Base-by-base conservation (phyloP, 495 filamentous ascomycete genomes). In the Umbilicaria muhlenbergii region DNA sequence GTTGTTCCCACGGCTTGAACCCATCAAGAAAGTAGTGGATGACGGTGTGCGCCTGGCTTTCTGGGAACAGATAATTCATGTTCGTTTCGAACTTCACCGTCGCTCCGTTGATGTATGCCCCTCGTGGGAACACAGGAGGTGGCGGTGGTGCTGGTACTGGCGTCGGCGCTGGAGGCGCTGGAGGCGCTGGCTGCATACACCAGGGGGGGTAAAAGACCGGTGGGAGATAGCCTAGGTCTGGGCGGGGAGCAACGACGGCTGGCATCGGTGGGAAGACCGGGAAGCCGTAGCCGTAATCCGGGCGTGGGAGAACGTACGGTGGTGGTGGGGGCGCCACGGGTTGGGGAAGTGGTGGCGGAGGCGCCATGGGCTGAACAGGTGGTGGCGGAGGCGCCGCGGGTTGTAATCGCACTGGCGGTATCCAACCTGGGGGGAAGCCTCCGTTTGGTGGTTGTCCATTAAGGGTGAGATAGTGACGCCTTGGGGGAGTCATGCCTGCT, bases 21-120 rank as follows among this genome's bases (percentile, higher is more conserved):
- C 24, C 34, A 5, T 45, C 46, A 5, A 14, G 15, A 3, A 55
- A 13, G 38, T 55, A 34, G 24, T 57, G 39, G 21, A 57, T 14
- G 13, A 37, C 32, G 12, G 48, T 51, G 8, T 49, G 41, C 24
- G 50, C 21, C 21, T 24, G 21, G 3, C 6, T 34, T n/a, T 15
- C 36, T 4, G 50, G 50, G 21, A 40, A 42, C 17, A 52, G 38
- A 31, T 45, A 50, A 15, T 36, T 46, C 15, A 32, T 34, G 28
- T 32, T 42, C 0, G 16, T 37, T 3, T 36, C 24, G 12, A 45
- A 33, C 12, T 34, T 44, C 1, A 35, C 42, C 14, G 38, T 17
- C 12, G 16, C 15, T 0, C 42, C 36, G n/a, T 44, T 13, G 15
- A 51, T 31, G 14, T 39, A 16, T 7, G 36, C 15, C 12, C 46